Percentiles rank a stretch among this genome's conserved stretches.
Conservation (phyloP, 345 rosid genomes). For the Durio zibethinus region DNA sequence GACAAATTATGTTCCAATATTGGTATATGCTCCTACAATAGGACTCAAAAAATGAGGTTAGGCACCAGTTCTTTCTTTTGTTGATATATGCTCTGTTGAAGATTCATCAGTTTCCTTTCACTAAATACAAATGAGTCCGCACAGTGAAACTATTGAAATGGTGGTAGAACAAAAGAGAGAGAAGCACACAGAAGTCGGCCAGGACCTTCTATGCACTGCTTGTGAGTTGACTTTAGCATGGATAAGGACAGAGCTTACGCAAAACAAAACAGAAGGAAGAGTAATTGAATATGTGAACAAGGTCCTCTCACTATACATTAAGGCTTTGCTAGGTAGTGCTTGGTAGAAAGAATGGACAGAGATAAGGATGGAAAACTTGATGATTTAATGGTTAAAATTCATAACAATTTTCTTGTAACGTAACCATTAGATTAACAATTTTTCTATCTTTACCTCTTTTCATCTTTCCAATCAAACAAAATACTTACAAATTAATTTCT, state of each 20-base stretch:
- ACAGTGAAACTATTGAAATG: conserved; percentile 38
- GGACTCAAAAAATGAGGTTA: conserved; percentile 34
- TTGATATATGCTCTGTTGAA: not conserved
- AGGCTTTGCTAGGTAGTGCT: no score
- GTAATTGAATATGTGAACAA: conserved; percentile 46
- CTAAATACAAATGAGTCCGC: not conserved
- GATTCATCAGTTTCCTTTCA: not conserved
- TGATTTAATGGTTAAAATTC: no score
- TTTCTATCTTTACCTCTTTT: no score
- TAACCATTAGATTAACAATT: no score
- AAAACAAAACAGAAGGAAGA: conserved; percentile 45
- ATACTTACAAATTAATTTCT: not conserved
- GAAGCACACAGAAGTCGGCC: conserved; percentile 21
- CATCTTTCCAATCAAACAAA: no score
- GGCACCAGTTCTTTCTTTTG: not conserved
- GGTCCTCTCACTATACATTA: conserved; percentile 40
- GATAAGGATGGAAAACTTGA: no score
- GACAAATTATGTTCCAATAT: conserved; percentile 52
- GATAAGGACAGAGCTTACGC: conserved; percentile 54
- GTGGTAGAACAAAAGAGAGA: conserved; percentile 39
- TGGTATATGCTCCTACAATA: conserved; percentile 42
- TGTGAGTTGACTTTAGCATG: conserved; percentile 67
- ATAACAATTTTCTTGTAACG: no score
- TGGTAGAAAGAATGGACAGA: no score
- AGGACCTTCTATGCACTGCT: conserved; percentile 41